Base-by-base conservation (phyloP, 352 stramenopile species). In the Phytophthora chlamydospora region DNA sequence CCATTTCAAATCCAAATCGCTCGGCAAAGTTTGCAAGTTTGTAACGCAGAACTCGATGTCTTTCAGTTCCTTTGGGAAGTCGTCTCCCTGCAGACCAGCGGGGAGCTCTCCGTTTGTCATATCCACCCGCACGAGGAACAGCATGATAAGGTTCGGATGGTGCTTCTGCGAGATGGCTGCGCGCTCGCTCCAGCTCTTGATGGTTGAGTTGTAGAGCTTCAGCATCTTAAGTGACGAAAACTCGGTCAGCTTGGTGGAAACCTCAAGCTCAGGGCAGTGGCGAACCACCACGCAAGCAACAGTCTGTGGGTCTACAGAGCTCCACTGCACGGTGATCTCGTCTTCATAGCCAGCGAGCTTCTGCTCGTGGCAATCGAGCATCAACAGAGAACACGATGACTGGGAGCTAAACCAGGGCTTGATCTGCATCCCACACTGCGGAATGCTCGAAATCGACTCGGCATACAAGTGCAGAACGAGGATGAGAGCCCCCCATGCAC, bases 1-100 rank as follows among this genome's bases (percentile, higher is more conserved):
- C 71, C 75, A 84, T 10, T 36, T 42, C 17, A 41, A 6, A 42
- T 75, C 42, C 14, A 84, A 33, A 16, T 78, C 39, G 2, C 48
- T 8, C 0, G 75, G 75, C 1, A 79, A 42, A 10, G 57, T 21
- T 7, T 43, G 61, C 6, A 84, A 57, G 27, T 73, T 76, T 19
- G 46, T 62, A 19, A 39, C 35, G 3, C 13, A 43, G 41, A 79
- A 48, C 39, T 73, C 65, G 16, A 81, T 46, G 44, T 78, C 49
- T 6, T 39, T 46, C 2, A 80, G 51, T 0, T 33, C 32, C 1
- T 10, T 46, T 0, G 75, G 71, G 41, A 81, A 77, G 29, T 65
- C 47, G 0, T 12, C 36, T 3, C 57, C 52, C 16, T 59, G 17
- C 10, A 81, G 51, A 6, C 64, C 75, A 5, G 29, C 35, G 5